phyloP scores from a whole-genome alignment of 441 rosid species.

The Codiaeum variegatum region DNA sequence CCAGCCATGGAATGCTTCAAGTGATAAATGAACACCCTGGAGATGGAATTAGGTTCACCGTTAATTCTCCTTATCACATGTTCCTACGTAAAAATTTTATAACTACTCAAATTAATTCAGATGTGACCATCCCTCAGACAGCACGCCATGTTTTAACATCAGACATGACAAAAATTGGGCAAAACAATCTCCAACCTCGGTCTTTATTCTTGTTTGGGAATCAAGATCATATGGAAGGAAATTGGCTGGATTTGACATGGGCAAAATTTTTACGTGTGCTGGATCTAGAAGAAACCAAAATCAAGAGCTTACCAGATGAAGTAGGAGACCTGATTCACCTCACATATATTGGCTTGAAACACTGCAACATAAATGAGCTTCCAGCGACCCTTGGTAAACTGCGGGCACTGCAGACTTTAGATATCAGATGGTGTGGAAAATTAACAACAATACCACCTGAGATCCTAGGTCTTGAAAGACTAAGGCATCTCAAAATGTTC shows the following conservation, averaged over 20 bases:
- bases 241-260: conserved; percentile 35
- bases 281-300: conserved; percentile 30
- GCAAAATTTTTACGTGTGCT: conserved; percentile 32
- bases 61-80: conserved; percentile 21
- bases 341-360: conserved; percentile 37
- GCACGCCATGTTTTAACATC: conserved; percentile 26
- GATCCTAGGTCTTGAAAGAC: conserved; percentile 23
- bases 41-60: conserved; percentile 21
- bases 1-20: conserved; percentile 35
- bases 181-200: conserved; percentile 20
- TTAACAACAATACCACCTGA: conserved; percentile 20
- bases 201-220: conserved; percentile 34
- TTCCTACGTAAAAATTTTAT: conserved; percentile 20
- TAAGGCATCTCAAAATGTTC: conserved; percentile 35
- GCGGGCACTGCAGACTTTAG: conserved; percentile 31
- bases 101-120: conserved; percentile 15
- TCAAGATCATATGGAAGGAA: conserved; percentile 28
- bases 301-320: conserved; percentile 35
- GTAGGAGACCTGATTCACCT: conserved; percentile 38
- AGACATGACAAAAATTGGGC: conserved; percentile 20
- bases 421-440: conserved; percentile 35
- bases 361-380: conserved; percentile 29
- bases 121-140: conserved; percentile 11
- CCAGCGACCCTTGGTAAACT: conserved; percentile 28
- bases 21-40: conserved; percentile 15